Evolutionary conservation across 208 protist species (phyloP), one percentile per base, ranked within the genome.

Genomic region (Trypanosoma boissoni): DNA sequence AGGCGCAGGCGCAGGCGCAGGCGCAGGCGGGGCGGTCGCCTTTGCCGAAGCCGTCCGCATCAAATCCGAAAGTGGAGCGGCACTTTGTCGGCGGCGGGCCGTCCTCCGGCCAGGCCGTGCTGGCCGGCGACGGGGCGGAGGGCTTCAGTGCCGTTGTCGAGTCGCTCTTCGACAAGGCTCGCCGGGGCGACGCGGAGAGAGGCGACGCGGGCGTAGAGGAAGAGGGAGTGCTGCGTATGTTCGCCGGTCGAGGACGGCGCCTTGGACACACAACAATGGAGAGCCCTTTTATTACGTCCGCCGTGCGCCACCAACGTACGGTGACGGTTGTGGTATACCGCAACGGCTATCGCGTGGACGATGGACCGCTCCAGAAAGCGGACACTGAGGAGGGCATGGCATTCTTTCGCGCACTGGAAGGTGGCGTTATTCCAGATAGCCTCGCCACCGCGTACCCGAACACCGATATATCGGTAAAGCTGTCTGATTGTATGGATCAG

Each of bases 181-280:
- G 42, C 24, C 39, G 21, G 48, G n/a, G n/a, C n/a, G n/a, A n/a
- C n/a, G n/a, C n/a, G n/a, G n/a, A n/a, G n/a, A n/a, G n/a, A n/a
- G n/a, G n/a, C n/a, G 24, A 29, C 21, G 0, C 8, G 39, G 3
- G 32, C 42, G 27, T 44, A 1, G 59, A 44, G 12, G 64, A 61
- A 12, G 43, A 24, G 5, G 70, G 46, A 8, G 52, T 43, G 2
- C 32, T 51, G n/a, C 73, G 76, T 26, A 78, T 76, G 29, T 94
- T 94, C 53, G 86, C 75, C 61, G 88, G 88, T 2, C 57, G 68
- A 8, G 84, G 84, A 0, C 74, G 83, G 18, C 88, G 88, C 0
- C 72, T 94, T 21, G 88, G 88, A 24, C 81, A 89, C 76, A 90
- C 83, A 1, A 58, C 72, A 7, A 55, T 75, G 18, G 68, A 57